These are phyloP conservation scores for Thelonectria blattea DNA, from an alignment of 2,329 filamentous ascomycete genomes.

Conservation along the genomic window DNA sequence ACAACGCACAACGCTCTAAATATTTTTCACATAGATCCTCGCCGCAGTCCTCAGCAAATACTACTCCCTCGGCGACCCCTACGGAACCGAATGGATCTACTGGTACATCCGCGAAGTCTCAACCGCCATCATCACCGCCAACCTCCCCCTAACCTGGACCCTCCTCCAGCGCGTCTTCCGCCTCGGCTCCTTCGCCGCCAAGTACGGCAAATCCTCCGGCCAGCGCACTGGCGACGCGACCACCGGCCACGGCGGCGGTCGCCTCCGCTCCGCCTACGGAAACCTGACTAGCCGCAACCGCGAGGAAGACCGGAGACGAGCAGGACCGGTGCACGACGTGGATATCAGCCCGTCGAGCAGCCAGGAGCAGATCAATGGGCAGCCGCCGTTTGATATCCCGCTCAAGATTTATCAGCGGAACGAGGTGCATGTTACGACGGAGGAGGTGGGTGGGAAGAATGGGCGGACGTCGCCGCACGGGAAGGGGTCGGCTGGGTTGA, in stretches of 20 bases:
- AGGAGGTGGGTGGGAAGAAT: slow-evolving; percentile 10
- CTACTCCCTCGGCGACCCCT: slow-evolving; percentile 50
- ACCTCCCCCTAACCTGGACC: slow-evolving; percentile 52
- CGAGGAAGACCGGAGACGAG: slow-evolving; percentile 16
- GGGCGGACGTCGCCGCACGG: slow-evolving; percentile 13
- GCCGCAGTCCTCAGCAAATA: slow-evolving; percentile 45
- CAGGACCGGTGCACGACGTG: slow-evolving; percentile 18
- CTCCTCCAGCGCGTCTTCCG: slow-evolving; percentile 47
- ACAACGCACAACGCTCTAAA: neutral
- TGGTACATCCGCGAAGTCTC: slow-evolving; percentile 56
- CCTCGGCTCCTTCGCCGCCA: slow-evolving; percentile 37
- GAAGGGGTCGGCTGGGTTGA: neutral
- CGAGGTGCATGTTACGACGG: slow-evolving; percentile 41
- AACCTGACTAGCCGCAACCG: slow-evolving; percentile 35
- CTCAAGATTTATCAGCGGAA: slow-evolving; percentile 48
- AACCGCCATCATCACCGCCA: slow-evolving; percentile 52
- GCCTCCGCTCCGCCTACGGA: slow-evolving; percentile 33
- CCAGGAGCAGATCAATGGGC: slow-evolving; percentile 46
- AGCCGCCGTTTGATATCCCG: slow-evolving; percentile 38
- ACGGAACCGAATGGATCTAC: slow-evolving; percentile 47
- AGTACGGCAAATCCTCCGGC: slow-evolving; percentile 34
- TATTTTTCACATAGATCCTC: slow-evolving; percentile 24
- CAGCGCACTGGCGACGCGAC: slow-evolving; percentile 34
- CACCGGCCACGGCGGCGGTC: slow-evolving; percentile 2
- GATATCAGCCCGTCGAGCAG: slow-evolving; percentile 41